Evolutionary conservation across 352 stramenopile species (phyloP), one percentile per base, ranked within the genome.

Genomic region (Albugo laibachii): DNA sequence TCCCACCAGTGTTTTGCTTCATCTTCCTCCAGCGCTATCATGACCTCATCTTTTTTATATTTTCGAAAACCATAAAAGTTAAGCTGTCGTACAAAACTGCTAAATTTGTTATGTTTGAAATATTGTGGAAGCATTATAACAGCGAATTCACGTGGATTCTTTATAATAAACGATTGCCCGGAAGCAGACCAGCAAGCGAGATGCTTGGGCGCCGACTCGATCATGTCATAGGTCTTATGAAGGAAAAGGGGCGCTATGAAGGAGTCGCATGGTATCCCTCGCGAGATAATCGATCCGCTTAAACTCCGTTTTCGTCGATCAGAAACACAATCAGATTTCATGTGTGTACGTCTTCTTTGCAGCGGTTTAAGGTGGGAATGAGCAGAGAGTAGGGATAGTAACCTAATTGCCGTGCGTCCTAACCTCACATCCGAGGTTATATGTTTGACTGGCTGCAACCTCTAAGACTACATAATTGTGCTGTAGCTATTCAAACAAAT

Each of bases 21-120:
- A 48, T 87, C 76, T 50, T 83, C 59, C 24, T 31, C 24, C 19
- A 59, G 71, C 38, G 63, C 65, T 48, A 91, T 79, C 48, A 87
- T 71, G 51, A 87, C 86, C 59, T 92, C 78, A 51, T 88, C 78
- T 51, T 87, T 85, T 63, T 93, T 92, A 63, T 92, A 74, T 58
- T 95, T 95, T 48, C 83, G 83, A 62, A 95, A 95, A 39, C 83
- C 83, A 55, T 95, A 95, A 51, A 95, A 94, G 61, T 95, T 95
- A 43, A 95, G 72, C 57, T 95, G 84, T 14, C 84, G 77, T 59
- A 95, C 83, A 61, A 95, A 95, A 45, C 68, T 88, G 51, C 78
- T 88, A 54, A 95, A 95, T 57, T 95, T 95, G 60, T 89, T 92
- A 79, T 95, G 84, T 69, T 95, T 95, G 56, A 95, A 95, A 66